Conservation (phyloP, 371 early-diverging fungal genomes). For the Apophysomyces elegans region DNA sequence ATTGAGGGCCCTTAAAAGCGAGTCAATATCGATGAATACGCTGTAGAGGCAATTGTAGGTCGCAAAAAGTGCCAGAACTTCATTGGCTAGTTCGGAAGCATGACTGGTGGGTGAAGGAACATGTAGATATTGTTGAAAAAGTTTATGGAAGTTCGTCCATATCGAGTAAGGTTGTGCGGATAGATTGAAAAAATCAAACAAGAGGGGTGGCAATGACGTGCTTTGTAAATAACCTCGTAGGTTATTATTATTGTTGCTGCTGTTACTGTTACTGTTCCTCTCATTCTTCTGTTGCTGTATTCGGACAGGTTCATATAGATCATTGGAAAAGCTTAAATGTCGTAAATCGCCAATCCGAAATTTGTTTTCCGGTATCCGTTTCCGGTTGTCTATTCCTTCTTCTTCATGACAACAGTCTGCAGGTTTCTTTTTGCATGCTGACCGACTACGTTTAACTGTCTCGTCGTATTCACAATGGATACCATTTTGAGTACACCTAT, state of each 20-base stretch:
- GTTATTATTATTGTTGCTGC: not conserved
- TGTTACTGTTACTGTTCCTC: constrained; percentile 10
- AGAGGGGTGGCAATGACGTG: constrained; percentile 34
- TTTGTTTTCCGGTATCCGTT: not conserved
- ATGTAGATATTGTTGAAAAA: constrained; percentile 12
- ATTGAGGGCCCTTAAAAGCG: not conserved
- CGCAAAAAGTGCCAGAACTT: constrained; percentile 20
- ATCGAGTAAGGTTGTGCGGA: constrained; percentile 32
- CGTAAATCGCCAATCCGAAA: constrained; percentile 11
- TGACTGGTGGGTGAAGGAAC: not conserved
- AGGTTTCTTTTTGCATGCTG: constrained; percentile 6
- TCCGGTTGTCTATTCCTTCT: constrained; percentile 3
- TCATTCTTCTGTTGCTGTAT: constrained; percentile 11
- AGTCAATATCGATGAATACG: constrained; percentile 28
- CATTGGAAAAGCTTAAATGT: constrained; percentile 27
- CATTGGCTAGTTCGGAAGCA: constrained; percentile 17
- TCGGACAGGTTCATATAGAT: constrained; percentile 27
- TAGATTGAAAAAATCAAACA: constrained; percentile 39
- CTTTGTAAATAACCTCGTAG: constrained; percentile 9
- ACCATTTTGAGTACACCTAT: constrained; percentile 19
- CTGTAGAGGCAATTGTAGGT: constrained; percentile 40
- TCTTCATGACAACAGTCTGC: constrained; percentile 11
- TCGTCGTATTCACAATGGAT: constrained; percentile 13
- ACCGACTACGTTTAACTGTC: constrained; percentile 11
- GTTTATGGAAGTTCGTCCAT: constrained; percentile 26